A percentile compares a stretch with the other conserved stretches of the same genome.
Conservation (phyloP, 768 basidiomycete genomes). For the Xerocomus brunneocitrinus region DNA sequence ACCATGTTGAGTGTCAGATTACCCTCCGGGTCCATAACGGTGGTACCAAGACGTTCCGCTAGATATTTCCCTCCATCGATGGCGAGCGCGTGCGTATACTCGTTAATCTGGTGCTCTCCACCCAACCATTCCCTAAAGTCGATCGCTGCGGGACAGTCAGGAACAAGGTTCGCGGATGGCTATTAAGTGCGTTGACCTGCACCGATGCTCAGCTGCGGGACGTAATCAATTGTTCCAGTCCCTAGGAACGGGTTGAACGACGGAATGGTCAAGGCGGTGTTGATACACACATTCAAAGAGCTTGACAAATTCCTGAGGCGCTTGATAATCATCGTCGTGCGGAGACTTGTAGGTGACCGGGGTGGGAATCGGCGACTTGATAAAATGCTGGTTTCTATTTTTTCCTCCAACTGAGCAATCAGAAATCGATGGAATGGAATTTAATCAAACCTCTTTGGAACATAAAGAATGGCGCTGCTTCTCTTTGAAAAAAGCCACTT, state of each 20-base stretch:
- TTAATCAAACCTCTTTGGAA: conserved; percentile 49
- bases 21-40: conserved; percentile 53
- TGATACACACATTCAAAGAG: conserved; percentile 42
- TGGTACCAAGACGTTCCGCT: conserved; percentile 57
- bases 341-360: conserved; percentile 50
- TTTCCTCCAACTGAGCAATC: not conserved
- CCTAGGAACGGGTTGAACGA: conserved; percentile 35
- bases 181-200: conserved; percentile 37
- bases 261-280: not conserved
- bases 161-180: not conserved
- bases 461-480: conserved; percentile 66
- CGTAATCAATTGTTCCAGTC: conserved; percentile 59
- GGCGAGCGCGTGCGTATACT: conserved; percentile 68
- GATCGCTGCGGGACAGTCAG: conserved; percentile 44
- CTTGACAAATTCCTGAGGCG: conserved; percentile 39
- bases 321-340: conserved; percentile 27
- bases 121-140: conserved; percentile 72
- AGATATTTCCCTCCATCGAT: conserved; percentile 58
- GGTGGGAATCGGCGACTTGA: conserved; percentile 57
- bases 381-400: conserved; percentile 57
- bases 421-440: not conserved
- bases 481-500: conserved; percentile 81
- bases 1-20: conserved; percentile 74
- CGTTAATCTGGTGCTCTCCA: conserved; percentile 67
- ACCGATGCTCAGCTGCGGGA: conserved; percentile 48